phyloP scores from a whole-genome alignment of 805 yeast genomes.

The Vanderwaltozyma yarrowii region DNA sequence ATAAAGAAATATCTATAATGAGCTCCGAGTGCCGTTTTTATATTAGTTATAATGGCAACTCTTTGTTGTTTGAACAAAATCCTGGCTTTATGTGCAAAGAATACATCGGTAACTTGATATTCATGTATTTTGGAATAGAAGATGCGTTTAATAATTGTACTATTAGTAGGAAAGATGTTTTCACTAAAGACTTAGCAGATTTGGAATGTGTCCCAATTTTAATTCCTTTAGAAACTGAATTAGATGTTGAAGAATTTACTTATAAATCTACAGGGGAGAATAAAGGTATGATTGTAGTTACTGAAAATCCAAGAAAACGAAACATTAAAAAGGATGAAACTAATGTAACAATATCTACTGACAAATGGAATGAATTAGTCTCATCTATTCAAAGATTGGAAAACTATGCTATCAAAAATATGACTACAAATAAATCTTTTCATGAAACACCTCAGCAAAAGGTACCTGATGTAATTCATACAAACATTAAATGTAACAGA shows the following conservation, averaged over 20 bases:
- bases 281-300: neutral
- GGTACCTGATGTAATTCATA: constrained; percentile 8
- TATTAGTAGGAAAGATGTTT: neutral
- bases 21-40: constrained; percentile 1
- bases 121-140: constrained; percentile 1
- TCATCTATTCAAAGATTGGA: neutral
- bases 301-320: neutral
- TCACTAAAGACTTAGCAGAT: neutral
- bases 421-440: no score
- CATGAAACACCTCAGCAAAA: neutral
- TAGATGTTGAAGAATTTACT: constrained; percentile 1
- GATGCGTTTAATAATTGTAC: neutral
- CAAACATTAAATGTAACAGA: constrained; percentile 20
- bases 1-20: neutral
- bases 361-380: neutral
- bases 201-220: neutral
- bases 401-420: no score
- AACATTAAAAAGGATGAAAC: neutral
- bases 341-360: neutral
- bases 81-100: constrained; percentile 1
- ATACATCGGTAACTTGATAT: neutral
- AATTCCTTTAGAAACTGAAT: neutral
- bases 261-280: neutral
- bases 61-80: constrained; percentile 2
- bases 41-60: neutral